Evolutionary conservation across 345 rosid species (phyloP).

Genomic region (Citrus sinensis): DVS_A1.0 CM039162.1:31697001-31697500

Average conservation of each 20-base stretch:
- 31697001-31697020: conserved; percentile 26
- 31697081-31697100: conserved; percentile 40
- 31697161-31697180: conserved; percentile 16
- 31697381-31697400: conserved; percentile 13
- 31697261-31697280: conserved; percentile 42
- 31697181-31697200: conserved; percentile 24
- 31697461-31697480: conserved; percentile 96
- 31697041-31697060: conserved; percentile 30
- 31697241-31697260: conserved; percentile 51
- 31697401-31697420: conserved; percentile 13
- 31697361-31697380: conserved; percentile 73
- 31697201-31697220: conserved; percentile 54
- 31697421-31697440: conserved; percentile 27
- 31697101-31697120: conserved; percentile 47
- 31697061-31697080: conserved; percentile 38
- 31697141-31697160: conserved; percentile 19
- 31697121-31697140: conserved; percentile 37
- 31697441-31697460: conserved; percentile 52
- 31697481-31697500: conserved; percentile 80
- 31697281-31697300: conserved; percentile 80
- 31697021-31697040: conserved; percentile 21
- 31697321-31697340: conserved; percentile 78
- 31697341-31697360: conserved; percentile 79
- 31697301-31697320: conserved; percentile 93
- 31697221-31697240: conserved; percentile 83